Base-by-base conservation (phyloP, 1,284 basidiomycete species). In the Gastroboletus turbinatus region DNA sequence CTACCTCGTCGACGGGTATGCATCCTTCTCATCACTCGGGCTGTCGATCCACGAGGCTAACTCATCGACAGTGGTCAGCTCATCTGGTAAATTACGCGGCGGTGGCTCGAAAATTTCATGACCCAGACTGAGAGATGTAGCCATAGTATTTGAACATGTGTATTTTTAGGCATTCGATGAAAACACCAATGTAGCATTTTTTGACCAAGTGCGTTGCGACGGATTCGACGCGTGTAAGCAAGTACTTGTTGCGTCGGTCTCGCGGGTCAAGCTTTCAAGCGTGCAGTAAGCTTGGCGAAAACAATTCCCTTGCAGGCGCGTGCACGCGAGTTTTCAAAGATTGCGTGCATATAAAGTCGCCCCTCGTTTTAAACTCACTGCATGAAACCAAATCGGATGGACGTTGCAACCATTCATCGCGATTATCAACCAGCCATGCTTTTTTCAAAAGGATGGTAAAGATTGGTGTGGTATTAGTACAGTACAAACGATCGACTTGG, bases 1-100 rank as follows among this genome's bases (percentile, higher is more conserved):
- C 50, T 70, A 73, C 47, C 68, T 77, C 57, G 63, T 80, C 17
- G 78, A 80, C 43, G 78, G 78, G 72, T 78, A 55, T 1, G 76
- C 53, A 11, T 25, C 17, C 1, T n/a, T 32, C 32, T 17, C 2
- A 5, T 11, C 11, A 14, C 21, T 16, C 3, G 5, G 1, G n/a
- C 13, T 7, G 17, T 19, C 5, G 14, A 33, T 35, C 10, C 1
- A 29, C 1, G 14, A 1, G 23, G 10, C 46, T 56, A 1, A 51
- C 21, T 0, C 2, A 16, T 7, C 2, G 8, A 45, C 35, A 76
- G 74, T 3, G 73, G 75, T 16, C 69, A 75, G 38, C 74, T 76
- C 23, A 35, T 75, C n/a, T 74, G 71, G 68, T 74, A 66, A 67
- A 72, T 57, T 7, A 50, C 3, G 47, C 46, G 27, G 5, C 33